phyloP scores from a whole-genome alignment of 192 early-diverging fungal genomes.

The Allomyces arbusculus region DNA sequence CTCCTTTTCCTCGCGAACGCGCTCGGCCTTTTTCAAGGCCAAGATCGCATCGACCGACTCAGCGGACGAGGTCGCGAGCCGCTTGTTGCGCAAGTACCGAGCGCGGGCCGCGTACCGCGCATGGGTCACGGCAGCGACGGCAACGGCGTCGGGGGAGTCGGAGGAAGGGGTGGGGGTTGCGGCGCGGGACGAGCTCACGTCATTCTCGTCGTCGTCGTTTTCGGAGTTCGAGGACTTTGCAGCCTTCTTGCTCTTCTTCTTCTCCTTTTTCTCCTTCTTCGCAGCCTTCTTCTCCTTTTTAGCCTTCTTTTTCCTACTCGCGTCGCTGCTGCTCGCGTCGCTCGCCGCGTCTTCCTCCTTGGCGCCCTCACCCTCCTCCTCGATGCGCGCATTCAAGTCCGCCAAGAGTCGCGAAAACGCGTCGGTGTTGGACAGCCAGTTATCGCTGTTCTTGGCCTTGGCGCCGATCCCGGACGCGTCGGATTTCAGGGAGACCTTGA shows the following conservation, averaged over 20 bases:
- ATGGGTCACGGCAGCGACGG: neutral
- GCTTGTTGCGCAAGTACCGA: neutral
- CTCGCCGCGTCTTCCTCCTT: slow-evolving; percentile 1
- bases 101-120: neutral
- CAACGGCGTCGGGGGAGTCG: neutral
- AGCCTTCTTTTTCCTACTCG: slow-evolving; percentile 13
- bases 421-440: slow-evolving; percentile 84
- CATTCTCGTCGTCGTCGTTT: no score
- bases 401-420: slow-evolving; percentile 65
- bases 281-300: slow-evolving; percentile 9
- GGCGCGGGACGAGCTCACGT: no score
- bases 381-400: slow-evolving; percentile 45
- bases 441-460: slow-evolving; percentile 61
- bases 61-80: neutral
- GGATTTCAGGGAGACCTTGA: slow-evolving; percentile 69
- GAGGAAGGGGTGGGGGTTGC: neutral
- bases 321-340: slow-evolving; percentile 1
- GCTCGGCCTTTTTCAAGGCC: slow-evolving; percentile 10
- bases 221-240: neutral
- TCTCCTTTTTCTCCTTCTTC: slow-evolving; percentile 9
- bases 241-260: slow-evolving; percentile 15
- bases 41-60: neutral
- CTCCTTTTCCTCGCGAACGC: slow-evolving; percentile 18
- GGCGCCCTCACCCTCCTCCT: slow-evolving; percentile 5
- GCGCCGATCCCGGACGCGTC: slow-evolving; percentile 83